A percentile compares a stretch with the other conserved stretches of the same genome.
Conservation (phyloP, 2,329 filamentous ascomycete species). For the Ophiostoma sp. region DNA sequence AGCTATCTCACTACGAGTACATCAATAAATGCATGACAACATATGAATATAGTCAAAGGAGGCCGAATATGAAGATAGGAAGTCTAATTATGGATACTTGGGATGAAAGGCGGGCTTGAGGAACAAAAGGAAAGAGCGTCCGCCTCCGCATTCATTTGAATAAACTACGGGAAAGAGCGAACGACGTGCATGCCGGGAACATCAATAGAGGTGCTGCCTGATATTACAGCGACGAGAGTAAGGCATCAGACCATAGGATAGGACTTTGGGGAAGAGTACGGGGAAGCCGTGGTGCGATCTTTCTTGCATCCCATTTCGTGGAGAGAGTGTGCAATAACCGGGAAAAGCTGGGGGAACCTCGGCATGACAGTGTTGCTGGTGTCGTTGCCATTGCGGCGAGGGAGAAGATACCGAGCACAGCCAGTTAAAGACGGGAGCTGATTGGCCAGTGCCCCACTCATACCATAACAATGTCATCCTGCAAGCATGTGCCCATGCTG, state of each 20-base stretch:
- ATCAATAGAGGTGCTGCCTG: not conserved
- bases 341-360: constrained; percentile 16
- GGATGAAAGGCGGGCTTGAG: not conserved
- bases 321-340: not conserved
- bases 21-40: not conserved
- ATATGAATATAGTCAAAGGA: not conserved
- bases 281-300: not conserved
- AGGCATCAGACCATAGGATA: not conserved
- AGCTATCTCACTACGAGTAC: not conserved
- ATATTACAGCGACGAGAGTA: not conserved
- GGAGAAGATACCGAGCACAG: not conserved
- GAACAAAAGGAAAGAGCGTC: not conserved
- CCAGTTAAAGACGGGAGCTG: not conserved
- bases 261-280: not conserved
- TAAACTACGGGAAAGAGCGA: not conserved
- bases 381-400: not conserved
- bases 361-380: constrained; percentile 15
- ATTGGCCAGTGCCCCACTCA: not conserved
- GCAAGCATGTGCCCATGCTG: constrained; percentile 12
- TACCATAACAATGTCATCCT: not conserved
- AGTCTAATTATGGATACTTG: not conserved
- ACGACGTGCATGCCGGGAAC: not conserved
- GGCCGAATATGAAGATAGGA: not conserved
- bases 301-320: not conserved
- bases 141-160: not conserved